Evolutionary conservation across 2,329 filamentous ascomycete genomes (phyloP), one percentile per base, ranked within the genome.

Genomic region (Fusarium pseudocircinatum): DNA sequence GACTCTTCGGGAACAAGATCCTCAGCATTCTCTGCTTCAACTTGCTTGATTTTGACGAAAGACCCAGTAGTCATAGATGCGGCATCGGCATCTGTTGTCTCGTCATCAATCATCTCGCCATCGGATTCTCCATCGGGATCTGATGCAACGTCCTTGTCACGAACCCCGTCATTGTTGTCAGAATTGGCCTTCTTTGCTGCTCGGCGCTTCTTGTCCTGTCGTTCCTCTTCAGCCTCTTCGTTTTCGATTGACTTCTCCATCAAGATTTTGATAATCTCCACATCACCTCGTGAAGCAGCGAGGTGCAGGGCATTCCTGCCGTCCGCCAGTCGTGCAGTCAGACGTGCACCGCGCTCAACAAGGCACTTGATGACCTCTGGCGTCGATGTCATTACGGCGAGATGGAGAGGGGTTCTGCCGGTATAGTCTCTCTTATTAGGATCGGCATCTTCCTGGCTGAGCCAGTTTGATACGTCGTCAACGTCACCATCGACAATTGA

Each of bases 221-320:
- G 89, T 60, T 90, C 86, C 32, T 89, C 87, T 64, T 93, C 90
- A 59, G 88, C 86, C 65, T 91, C 90, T 79, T 95, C 91, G 69
- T 96, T 96, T 36, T 88, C 86, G 63, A 89, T 88, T 77, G 94
- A 96, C 83, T 91, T 94, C 39, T 90, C 86, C 78, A 97, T 88
- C 18, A 97, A 83, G 13, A 91, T 89, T 69, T 87, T 91, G 72
- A 96, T 87, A 70, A 96, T 95, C 24, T 91, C 89, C 4, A 84
- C 79, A 71, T 90, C 84, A 1, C 94, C 94, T 28, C 92, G 87
- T 49, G 90, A 87, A 24, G 93, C 93, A 24, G 94, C 94, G 36
- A 97, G 84, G 80, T 97, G 94, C n/a, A 97, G 85, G 14, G 94
- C 92, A 6, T 94, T 97, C 73, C 90, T 89, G 7, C 94, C 94